Conservation (phyloP, 2,329 filamentous ascomycete species). For the Epichloe sylvatica region DNA sequence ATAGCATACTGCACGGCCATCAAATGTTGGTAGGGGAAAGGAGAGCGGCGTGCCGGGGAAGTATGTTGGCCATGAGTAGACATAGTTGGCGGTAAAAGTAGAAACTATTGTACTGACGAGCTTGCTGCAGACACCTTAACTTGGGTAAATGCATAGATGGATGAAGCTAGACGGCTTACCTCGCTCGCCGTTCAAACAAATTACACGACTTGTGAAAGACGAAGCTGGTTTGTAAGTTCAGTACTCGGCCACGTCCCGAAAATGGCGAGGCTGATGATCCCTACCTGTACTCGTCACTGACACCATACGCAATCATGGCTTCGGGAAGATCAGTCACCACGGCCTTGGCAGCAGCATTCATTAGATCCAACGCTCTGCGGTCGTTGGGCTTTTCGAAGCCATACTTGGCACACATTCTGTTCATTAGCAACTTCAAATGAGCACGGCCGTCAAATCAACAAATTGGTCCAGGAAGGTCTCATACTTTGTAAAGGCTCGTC, state of each 20-base stretch:
- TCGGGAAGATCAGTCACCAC: constrained; percentile 77
- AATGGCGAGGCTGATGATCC: neutral
- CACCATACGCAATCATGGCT: constrained; percentile 75
- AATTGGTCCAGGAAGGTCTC: no score
- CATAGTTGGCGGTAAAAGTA: constrained; percentile 84
- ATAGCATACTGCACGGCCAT: constrained; percentile 83
- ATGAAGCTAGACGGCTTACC: constrained; percentile 32
- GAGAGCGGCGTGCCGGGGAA: constrained; percentile 61
- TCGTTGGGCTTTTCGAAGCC: constrained; percentile 89
- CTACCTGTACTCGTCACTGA: constrained; percentile 86
- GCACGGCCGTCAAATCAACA: neutral
- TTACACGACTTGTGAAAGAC: constrained; percentile 71
- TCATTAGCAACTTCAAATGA: constrained; percentile 4
- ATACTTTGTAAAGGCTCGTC: constrained; percentile 87
- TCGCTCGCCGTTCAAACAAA: constrained; percentile 74
- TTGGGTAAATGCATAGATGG: neutral
- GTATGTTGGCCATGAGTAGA: constrained; percentile 62
- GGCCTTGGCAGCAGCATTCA: constrained; percentile 83
- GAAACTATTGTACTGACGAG: constrained; percentile 82
- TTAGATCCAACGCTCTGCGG: constrained; percentile 69
- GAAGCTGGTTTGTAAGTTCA: constrained; percentile 43
- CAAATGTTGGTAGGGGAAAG: constrained; percentile 73
- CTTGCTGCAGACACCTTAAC: constrained; percentile 44
- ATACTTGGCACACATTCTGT: constrained; percentile 69
- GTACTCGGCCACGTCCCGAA: neutral